Evolutionary conservation across 2,329 filamentous ascomycete genomes (phyloP).

Genomic region (Tolypocladium ophioglossoides): DNA sequence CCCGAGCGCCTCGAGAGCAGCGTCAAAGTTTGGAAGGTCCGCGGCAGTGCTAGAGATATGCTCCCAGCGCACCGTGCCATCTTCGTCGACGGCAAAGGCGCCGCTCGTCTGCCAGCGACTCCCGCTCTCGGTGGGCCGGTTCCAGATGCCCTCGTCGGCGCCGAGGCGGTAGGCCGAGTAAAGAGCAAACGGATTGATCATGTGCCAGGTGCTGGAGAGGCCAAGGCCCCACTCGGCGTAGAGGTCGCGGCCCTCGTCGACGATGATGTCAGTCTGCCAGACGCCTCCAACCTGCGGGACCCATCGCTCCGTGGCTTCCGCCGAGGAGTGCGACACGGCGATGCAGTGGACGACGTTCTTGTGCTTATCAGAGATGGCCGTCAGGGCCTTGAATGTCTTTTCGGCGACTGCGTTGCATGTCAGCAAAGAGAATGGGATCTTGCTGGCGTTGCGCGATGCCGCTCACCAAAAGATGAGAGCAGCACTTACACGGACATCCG

Average conservation of each 20-base stretch:
- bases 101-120: slow-evolving; percentile 59
- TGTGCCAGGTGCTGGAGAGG: slow-evolving; percentile 48
- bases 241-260: slow-evolving; percentile 48
- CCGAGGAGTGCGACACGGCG: slow-evolving; percentile 50
- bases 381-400: slow-evolving; percentile 49
- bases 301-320: slow-evolving; percentile 45
- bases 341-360: slow-evolving; percentile 41
- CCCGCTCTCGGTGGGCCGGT: slow-evolving; percentile 53
- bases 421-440: background rate
- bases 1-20: slow-evolving; percentile 16
- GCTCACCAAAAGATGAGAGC: background rate
- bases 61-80: slow-evolving; percentile 19
- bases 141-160: slow-evolving; percentile 54
- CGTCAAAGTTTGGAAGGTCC: slow-evolving; percentile 19
- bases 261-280: slow-evolving; percentile 45
- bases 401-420: slow-evolving; percentile 45
- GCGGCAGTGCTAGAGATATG: slow-evolving; percentile 19
- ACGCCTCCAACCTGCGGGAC: slow-evolving; percentile 44
- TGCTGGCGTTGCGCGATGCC: background rate
- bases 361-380: slow-evolving; percentile 38
- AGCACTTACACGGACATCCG: slow-evolving; percentile 56
- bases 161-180: slow-evolving; percentile 47
- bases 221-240: slow-evolving; percentile 60
- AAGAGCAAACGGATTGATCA: slow-evolving; percentile 47
- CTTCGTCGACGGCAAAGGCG: slow-evolving; percentile 40